A percentile compares a stretch with the other conserved stretches of the same genome.
Evolutionary conservation across 2,329 filamentous ascomycete genomes (phyloP).

Genomic region (Incumbomyces delicatus): DNA sequence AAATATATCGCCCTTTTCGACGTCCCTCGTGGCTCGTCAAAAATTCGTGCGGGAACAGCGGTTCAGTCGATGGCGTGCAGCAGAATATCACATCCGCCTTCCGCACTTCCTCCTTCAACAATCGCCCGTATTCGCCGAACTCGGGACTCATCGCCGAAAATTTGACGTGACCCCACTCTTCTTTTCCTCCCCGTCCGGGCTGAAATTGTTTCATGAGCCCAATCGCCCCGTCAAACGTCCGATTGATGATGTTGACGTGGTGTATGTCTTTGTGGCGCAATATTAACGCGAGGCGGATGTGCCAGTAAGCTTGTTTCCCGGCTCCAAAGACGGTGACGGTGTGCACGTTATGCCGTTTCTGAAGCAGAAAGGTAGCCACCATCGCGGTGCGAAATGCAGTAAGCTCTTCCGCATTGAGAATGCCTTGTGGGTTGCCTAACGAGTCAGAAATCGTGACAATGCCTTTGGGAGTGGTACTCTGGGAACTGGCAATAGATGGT

Average conservation of each 20-base stretch:
- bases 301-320: constrained; percentile 90
- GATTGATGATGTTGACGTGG: constrained; percentile 74
- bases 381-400: constrained; percentile 62
- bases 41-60: constrained; percentile 64
- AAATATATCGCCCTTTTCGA: constrained; percentile 35
- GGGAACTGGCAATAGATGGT: constrained; percentile 25
- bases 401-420: constrained; percentile 58
- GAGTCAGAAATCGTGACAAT: constrained; percentile 51
- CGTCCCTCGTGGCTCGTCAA: constrained; percentile 52
- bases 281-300: constrained; percentile 72
- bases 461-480: constrained; percentile 43
- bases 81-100: constrained; percentile 76
- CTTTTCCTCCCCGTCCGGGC: constrained; percentile 33
- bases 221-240: constrained; percentile 40
- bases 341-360: constrained; percentile 58
- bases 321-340: constrained; percentile 77
- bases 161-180: constrained; percentile 53
- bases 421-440: constrained; percentile 47
- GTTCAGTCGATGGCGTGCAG: constrained; percentile 66
- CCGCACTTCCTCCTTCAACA: constrained; percentile 59
- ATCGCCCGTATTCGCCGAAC: constrained; percentile 58
- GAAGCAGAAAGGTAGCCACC: constrained; percentile 50
- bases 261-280: constrained; percentile 57
- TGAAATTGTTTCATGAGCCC: constrained; percentile 46
- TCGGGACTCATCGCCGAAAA: constrained; percentile 61